phyloP scores from a whole-genome alignment of 2,329 filamentous ascomycete genomes.

The Aspergillus japonicus region DNA sequence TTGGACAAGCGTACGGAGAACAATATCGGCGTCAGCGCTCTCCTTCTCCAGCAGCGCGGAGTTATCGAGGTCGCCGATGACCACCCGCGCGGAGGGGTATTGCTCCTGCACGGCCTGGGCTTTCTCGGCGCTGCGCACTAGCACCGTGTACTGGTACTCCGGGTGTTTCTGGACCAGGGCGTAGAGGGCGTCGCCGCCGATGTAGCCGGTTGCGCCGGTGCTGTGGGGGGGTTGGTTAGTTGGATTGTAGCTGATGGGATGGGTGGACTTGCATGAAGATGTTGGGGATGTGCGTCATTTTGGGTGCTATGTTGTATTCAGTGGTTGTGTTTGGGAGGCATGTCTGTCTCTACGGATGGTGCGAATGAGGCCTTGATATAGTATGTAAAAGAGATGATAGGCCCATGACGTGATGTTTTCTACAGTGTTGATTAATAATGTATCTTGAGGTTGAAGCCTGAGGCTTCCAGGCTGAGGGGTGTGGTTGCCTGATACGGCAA shows the following conservation, averaged over 20 bases:
- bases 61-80: slow-evolving; percentile 48
- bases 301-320: not conserved
- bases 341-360: not conserved
- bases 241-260: not conserved
- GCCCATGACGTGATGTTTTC: not conserved
- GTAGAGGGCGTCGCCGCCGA: slow-evolving; percentile 51
- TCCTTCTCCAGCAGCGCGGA: not conserved
- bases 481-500: not conserved
- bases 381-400: not conserved
- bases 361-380: not conserved
- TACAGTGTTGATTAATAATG: not conserved
- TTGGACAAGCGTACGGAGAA: slow-evolving; percentile 39
- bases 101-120: slow-evolving; percentile 34
- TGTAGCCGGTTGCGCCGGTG: slow-evolving; percentile 49
- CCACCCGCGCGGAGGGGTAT: slow-evolving; percentile 51
- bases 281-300: not conserved
- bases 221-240: not conserved
- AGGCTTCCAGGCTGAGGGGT: not conserved
- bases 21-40: slow-evolving; percentile 49
- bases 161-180: slow-evolving; percentile 42
- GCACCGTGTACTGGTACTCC: slow-evolving; percentile 38
- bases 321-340: not conserved
- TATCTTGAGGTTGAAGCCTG: not conserved
- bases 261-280: slow-evolving; percentile 5
- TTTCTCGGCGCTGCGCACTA: slow-evolving; percentile 41